These are phyloP conservation scores for Trichosporon faecale DNA, from an alignment of 1,284 basidiomycete species.

Conservation along the genomic window DNA sequence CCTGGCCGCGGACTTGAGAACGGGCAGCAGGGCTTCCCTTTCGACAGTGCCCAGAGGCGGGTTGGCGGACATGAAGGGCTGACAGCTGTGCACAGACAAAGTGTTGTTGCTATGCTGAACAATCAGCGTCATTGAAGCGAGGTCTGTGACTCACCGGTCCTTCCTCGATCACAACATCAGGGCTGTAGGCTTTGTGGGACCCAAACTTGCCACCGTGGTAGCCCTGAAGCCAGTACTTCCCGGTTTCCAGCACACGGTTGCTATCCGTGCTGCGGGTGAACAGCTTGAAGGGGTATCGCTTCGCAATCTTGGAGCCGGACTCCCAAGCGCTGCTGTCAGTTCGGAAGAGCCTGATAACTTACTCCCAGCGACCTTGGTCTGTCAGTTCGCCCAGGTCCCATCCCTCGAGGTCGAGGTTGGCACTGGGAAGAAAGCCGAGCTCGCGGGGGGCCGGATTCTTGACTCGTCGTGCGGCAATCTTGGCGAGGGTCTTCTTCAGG, in stretches of 20 bases:
- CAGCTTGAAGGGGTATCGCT: slow-evolving; percentile 52
- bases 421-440: slow-evolving; percentile 63
- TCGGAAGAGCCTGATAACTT: slow-evolving; percentile 39
- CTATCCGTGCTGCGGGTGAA: slow-evolving; percentile 66
- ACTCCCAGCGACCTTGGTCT: slow-evolving; percentile 69
- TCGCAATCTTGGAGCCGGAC: slow-evolving; percentile 31
- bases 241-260: slow-evolving; percentile 64
- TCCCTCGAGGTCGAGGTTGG: slow-evolving; percentile 61
- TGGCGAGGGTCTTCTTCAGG: slow-evolving; percentile 56
- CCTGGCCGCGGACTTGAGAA: slow-evolving; percentile 8
- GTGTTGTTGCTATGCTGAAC: slow-evolving; percentile 63
- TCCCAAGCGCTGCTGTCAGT: slow-evolving; percentile 48
- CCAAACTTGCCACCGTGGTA: slow-evolving; percentile 31
- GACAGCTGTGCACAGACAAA: slow-evolving; percentile 66
- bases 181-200: background rate
- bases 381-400: slow-evolving; percentile 59
- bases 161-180: slow-evolving; percentile 42
- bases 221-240: slow-evolving; percentile 63
- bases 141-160: slow-evolving; percentile 31
- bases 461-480: slow-evolving; percentile 37
- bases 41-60: background rate
- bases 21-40: background rate
- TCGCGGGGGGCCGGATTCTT: slow-evolving; percentile 43
- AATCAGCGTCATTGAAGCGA: too few relatives aligned
- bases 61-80: slow-evolving; percentile 55